Conservation (phyloP, 2,329 filamentous ascomycete species). For the Thielaviopsis musarum region DNA sequence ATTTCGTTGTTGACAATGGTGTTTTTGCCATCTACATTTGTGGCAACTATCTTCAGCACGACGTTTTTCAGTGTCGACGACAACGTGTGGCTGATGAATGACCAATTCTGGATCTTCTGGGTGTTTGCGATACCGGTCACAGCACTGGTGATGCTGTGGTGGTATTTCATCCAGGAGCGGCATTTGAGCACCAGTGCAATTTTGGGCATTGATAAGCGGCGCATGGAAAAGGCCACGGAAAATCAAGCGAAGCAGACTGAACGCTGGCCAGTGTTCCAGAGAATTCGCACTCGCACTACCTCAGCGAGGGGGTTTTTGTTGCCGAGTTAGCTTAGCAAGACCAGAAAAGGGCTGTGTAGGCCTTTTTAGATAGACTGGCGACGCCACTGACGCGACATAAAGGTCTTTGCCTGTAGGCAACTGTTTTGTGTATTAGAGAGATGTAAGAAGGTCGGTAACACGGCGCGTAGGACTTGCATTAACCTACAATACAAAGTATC, state of each 20-base stretch:
- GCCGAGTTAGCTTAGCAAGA: background rate
- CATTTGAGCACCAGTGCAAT: background rate
- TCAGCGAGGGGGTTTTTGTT: no score
- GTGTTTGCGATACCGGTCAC: conserved; percentile 7
- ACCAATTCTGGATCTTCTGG: conserved; percentile 7
- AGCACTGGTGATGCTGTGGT: background rate
- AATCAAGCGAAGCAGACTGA: background rate
- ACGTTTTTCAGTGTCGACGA: conserved; percentile 4
- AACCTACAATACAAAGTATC: background rate
- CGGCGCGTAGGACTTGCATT: no score
- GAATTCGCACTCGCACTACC: no score
- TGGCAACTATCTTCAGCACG: conserved; percentile 6
- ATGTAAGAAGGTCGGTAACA: no score
- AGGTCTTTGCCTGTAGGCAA: background rate
- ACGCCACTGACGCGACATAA: background rate
- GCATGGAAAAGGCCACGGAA: background rate
- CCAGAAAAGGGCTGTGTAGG: background rate
- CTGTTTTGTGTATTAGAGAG: no score
- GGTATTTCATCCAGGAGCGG: background rate
- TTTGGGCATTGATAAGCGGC: background rate
- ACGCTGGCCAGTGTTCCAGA: no score
- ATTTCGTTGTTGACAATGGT: conserved; percentile 12
- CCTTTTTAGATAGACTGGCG: background rate
- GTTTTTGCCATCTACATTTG: conserved; percentile 11
- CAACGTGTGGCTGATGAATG: background rate